Percentiles rank a stretch among this genome's conserved stretches.
Evolutionary conservation across 2,329 filamentous ascomycete species (phyloP).

Genomic region (Cadophora gregata): DNA sequence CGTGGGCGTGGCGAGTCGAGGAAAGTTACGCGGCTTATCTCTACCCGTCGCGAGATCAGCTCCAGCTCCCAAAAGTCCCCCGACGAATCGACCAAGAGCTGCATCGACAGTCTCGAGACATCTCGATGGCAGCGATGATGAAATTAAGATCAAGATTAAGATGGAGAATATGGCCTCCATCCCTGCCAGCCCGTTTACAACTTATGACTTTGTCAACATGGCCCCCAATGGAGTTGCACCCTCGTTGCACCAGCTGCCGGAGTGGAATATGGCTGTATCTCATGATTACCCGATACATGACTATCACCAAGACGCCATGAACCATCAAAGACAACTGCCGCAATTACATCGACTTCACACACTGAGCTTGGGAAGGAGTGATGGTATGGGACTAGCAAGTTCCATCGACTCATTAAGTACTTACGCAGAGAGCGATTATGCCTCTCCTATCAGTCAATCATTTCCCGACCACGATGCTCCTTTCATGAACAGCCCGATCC

Average conservation of each 20-base stretch:
- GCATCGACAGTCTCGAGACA: conserved; percentile 36
- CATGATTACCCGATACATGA: conserved; percentile 41
- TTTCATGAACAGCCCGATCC: conserved; percentile 60
- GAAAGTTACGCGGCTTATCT: conserved; percentile 89
- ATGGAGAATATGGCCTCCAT: conserved; percentile 37
- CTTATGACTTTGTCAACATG: conserved; percentile 49
- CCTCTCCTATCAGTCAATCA: conserved; percentile 58
- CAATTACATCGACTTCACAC: conserved; percentile 55
- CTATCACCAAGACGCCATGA: conserved; percentile 36
- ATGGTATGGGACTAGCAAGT: conserved; percentile 40
- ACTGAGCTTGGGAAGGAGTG: conserved; percentile 50
- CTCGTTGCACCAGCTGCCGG: conserved; percentile 38
- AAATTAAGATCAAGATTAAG: conserved; percentile 44
- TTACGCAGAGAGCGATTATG: conserved; percentile 60
- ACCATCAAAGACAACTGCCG: conserved; percentile 50
- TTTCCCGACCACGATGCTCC: conserved; percentile 61
- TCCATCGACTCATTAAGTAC: conserved; percentile 59
- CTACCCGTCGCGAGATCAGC: conserved; percentile 70
- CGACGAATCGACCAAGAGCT: conserved; percentile 39
- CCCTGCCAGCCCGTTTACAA: conserved; percentile 42
- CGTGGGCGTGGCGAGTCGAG: conserved; percentile 91
- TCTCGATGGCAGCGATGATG: conserved; percentile 36
- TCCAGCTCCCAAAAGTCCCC: conserved; percentile 48
- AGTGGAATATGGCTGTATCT: conserved; percentile 43
- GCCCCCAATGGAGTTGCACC: conserved; percentile 41